These are phyloP conservation scores for Candida sphagnicola DNA, from an alignment of 805 yeast genomes.

Conservation along the genomic window DNA sequence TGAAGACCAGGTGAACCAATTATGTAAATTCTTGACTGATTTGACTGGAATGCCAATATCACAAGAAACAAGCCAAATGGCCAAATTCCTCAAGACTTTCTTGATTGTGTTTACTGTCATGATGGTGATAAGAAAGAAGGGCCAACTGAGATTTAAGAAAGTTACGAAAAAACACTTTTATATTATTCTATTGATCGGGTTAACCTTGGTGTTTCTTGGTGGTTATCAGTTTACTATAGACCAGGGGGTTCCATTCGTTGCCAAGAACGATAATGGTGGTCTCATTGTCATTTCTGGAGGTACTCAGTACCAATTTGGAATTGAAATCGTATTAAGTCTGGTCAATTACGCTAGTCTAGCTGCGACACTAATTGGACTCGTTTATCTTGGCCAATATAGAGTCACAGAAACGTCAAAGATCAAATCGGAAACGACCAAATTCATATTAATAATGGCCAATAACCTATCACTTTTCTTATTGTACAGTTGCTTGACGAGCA, in stretches of 20 bases:
- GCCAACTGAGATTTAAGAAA: constrained; percentile 21
- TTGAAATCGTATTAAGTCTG: constrained; percentile 56
- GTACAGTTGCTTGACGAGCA: constrained; percentile 41
- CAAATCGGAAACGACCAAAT: constrained; percentile 13
- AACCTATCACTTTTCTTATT: constrained; percentile 29
- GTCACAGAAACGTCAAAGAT: constrained; percentile 17
- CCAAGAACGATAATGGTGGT: constrained; percentile 46
- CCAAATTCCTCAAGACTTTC: constrained; percentile 45
- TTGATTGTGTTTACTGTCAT: constrained; percentile 41
- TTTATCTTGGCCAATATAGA: constrained; percentile 31
- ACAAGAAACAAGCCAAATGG: constrained; percentile 35
- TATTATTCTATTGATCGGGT: constrained; percentile 27
- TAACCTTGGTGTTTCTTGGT: constrained; percentile 45
- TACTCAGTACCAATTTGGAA: constrained; percentile 63
- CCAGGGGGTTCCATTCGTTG: constrained; percentile 59
- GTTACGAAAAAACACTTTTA: constrained; percentile 19
- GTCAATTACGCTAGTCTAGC: constrained; percentile 48
- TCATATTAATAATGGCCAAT: constrained; percentile 16
- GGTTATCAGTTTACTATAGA: constrained; percentile 66
- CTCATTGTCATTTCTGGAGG: constrained; percentile 63
- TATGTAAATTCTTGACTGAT: constrained; percentile 52
- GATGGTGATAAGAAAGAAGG: constrained; percentile 46
- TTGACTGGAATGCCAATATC: constrained; percentile 39
- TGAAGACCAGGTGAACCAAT: constrained; percentile 38
- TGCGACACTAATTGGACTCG: constrained; percentile 34